Percentiles rank a stretch among this genome's conserved stretches.
phyloP scores from a whole-genome alignment of 768 basidiomycete species.

The Royoungia palumana region DNA sequence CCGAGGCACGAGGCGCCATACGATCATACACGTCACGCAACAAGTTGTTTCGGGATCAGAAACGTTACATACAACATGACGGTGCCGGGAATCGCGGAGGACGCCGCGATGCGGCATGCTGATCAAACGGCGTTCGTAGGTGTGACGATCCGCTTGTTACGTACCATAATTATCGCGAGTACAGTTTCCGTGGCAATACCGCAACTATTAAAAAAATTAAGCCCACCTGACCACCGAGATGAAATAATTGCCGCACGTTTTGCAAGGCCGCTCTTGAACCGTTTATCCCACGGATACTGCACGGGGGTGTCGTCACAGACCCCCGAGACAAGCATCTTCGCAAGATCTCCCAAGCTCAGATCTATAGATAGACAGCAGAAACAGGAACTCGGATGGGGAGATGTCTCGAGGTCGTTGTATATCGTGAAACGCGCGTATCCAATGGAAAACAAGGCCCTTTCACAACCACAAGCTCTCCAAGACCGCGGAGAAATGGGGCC shows the following conservation, averaged over 20 bases:
- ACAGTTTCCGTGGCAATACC: slow-evolving; percentile 15
- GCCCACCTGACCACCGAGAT: slow-evolving; percentile 13
- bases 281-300: slow-evolving; percentile 10
- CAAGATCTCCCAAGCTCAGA: slow-evolving; percentile 16
- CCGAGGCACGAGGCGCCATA: slow-evolving; percentile 29
- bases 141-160: slow-evolving; percentile 24
- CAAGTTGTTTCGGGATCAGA: slow-evolving; percentile 29
- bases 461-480: slow-evolving; percentile 4
- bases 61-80: slow-evolving; percentile 22
- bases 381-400: slow-evolving; percentile 25
- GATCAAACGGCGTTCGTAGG: slow-evolving; percentile 24
- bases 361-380: slow-evolving; percentile 30
- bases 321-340: slow-evolving; percentile 14
- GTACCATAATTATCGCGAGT: slow-evolving; percentile 19
- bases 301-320: slow-evolving; percentile 9
- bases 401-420: slow-evolving; percentile 20
- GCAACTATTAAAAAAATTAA: neutral
- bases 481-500: slow-evolving; percentile 24
- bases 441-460: slow-evolving; percentile 10
- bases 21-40: slow-evolving; percentile 26
- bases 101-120: slow-evolving; percentile 24
- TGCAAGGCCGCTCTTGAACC: neutral
- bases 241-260: too few relatives aligned
- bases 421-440: slow-evolving; percentile 23
- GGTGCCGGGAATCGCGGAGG: slow-evolving; percentile 25